These are phyloP conservation scores for Cucurbita pepo DNA, from an alignment of 306 rosid species.

Conservation along the genomic window DNA sequence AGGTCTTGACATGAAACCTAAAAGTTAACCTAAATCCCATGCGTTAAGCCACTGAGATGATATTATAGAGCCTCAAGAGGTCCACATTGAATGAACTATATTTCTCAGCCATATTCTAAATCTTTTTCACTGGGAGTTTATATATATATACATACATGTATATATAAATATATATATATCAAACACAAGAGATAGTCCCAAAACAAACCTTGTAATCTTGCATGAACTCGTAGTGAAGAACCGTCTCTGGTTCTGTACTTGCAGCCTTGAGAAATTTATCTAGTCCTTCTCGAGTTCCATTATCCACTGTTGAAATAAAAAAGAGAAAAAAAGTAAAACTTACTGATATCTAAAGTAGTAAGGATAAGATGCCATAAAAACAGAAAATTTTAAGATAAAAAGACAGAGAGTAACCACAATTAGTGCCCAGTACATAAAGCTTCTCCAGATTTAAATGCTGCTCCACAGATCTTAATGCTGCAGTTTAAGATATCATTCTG, in stretches of 20 bases:
- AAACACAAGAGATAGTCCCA: not conserved
- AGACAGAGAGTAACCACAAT: slow-evolving; percentile 43
- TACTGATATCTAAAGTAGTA: not conserved
- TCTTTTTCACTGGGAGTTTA: not conserved
- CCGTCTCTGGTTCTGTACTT: slow-evolving; percentile 77
- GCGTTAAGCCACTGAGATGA: not conserved
- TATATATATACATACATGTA: no score
- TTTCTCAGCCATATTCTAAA: not conserved
- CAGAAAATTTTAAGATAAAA: not conserved
- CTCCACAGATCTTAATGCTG: slow-evolving; percentile 96
- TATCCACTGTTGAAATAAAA: slow-evolving; percentile 58
- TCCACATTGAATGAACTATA: not conserved
- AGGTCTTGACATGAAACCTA: not conserved
- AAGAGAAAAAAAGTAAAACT: not conserved
- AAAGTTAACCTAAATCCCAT: not conserved
- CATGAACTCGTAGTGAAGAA: slow-evolving; percentile 97
- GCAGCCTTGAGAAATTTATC: slow-evolving; percentile 95
- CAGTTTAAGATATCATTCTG: slow-evolving; percentile 91
- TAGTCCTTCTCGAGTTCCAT: slow-evolving; percentile 82
- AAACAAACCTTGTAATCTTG: slow-evolving; percentile 86
- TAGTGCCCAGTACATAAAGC: slow-evolving; percentile 94
- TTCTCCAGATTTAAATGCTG: slow-evolving; percentile 77
- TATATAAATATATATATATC: not conserved
- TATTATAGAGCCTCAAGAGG: not conserved
- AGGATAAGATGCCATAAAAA: not conserved